These are phyloP conservation scores for Elsinoe fawcettii DNA, from an alignment of 2,329 filamentous ascomycete species.

Conservation along the genomic window DNA sequence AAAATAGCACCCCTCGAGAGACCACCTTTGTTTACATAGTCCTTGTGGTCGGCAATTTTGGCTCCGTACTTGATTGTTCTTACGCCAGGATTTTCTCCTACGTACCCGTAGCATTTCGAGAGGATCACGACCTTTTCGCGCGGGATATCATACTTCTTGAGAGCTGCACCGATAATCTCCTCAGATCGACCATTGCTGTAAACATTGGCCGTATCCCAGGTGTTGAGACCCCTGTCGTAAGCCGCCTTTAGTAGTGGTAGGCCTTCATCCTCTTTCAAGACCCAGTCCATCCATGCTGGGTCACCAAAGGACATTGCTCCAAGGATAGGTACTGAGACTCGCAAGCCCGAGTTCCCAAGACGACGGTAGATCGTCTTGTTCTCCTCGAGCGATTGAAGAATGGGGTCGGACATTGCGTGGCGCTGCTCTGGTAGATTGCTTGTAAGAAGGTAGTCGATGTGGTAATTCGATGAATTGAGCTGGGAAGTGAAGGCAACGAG, in stretches of 20 bases:
- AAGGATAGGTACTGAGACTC: conserved; percentile 50
- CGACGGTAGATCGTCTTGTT: conserved; percentile 44
- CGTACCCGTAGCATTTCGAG: conserved; percentile 47
- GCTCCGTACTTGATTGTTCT: conserved; percentile 31
- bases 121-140: conserved; percentile 52
- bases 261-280: conserved; percentile 32
- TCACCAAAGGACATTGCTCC: conserved; percentile 47
- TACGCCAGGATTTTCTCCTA: conserved; percentile 37
- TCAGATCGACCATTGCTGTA: conserved; percentile 53
- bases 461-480: too few relatives aligned
- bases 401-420: conserved; percentile 16
- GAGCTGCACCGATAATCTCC: conserved; percentile 49
- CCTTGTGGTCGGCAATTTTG: conserved; percentile 39
- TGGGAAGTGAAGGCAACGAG: neutral
- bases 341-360: conserved; percentile 48
- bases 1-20: conserved; percentile 39
- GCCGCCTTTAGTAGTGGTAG: conserved; percentile 33
- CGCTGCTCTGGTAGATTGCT: neutral
- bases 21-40: conserved; percentile 43
- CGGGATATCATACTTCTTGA: conserved; percentile 52
- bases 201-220: conserved; percentile 43
- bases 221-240: conserved; percentile 36
- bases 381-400: conserved; percentile 31
- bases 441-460: too few relatives aligned
- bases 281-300: conserved; percentile 37